phyloP scores from a whole-genome alignment of 495 filamentous ascomycete species.

The Trichocladium uniseriatum region DNA sequence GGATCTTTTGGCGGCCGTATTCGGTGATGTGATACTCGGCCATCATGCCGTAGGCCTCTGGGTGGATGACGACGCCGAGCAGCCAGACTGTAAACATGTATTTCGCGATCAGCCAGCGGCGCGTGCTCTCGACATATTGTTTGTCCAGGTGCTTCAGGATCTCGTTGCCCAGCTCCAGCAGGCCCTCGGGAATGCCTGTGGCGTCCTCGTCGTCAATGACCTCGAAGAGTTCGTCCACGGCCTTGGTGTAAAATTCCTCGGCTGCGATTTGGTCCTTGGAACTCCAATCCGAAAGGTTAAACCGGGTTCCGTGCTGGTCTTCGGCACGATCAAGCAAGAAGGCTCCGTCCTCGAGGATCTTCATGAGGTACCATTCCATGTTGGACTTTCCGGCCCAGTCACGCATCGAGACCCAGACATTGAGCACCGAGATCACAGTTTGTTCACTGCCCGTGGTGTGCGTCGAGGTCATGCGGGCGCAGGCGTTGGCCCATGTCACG shows the following conservation, averaged over 20 bases:
- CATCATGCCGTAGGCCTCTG: slow-evolving; percentile 84
- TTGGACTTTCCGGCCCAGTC: slow-evolving; percentile 83
- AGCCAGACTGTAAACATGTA: slow-evolving; percentile 90
- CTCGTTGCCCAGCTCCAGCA: slow-evolving; percentile 71
- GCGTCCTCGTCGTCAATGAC: slow-evolving; percentile 70
- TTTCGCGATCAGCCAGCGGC: slow-evolving; percentile 72
- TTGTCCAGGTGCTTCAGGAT: slow-evolving; percentile 69
- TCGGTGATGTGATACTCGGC: slow-evolving; percentile 85
- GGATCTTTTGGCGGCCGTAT: slow-evolving; percentile 77
- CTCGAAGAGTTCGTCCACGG: slow-evolving; percentile 73
- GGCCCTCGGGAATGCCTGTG: slow-evolving; percentile 75
- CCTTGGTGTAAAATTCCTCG: slow-evolving; percentile 83
- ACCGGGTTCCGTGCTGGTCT: slow-evolving; percentile 54
- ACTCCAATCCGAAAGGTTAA: slow-evolving; percentile 55
- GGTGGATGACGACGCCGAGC: slow-evolving; percentile 73
- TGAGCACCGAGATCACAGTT: slow-evolving; percentile 61
- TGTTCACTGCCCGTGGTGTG: slow-evolving; percentile 46
- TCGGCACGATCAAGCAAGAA: slow-evolving; percentile 76
- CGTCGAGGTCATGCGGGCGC: slow-evolving; percentile 63
- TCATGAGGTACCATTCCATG: slow-evolving; percentile 89
- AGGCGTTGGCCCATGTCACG: slow-evolving; percentile 79
- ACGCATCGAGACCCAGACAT: slow-evolving; percentile 75
- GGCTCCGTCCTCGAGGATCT: slow-evolving; percentile 81
- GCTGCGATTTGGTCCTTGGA: slow-evolving; percentile 65
- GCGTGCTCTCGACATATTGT: slow-evolving; percentile 59